Conservation (phyloP, 2,329 filamentous ascomycete species). For the Knufia fluminis region DNA sequence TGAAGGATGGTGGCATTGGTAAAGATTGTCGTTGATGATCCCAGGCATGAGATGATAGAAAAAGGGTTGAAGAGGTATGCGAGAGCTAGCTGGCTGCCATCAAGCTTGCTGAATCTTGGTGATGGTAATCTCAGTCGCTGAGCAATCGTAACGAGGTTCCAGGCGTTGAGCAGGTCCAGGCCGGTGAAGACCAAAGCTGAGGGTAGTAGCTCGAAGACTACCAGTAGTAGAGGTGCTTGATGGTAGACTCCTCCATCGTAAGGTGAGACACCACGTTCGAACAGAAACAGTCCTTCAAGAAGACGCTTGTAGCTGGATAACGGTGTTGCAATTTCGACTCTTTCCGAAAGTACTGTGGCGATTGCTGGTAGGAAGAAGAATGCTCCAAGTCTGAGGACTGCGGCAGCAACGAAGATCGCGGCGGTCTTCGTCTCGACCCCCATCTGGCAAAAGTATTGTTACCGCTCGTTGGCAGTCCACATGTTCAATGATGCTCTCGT, state of each 20-base stretch:
- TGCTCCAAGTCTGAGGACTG: constrained; percentile 67
- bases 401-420: constrained; percentile 65
- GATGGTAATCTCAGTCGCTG: constrained; percentile 16
- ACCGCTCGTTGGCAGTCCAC: constrained; percentile 10
- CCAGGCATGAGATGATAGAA: constrained; percentile 82
- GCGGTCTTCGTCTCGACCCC: constrained; percentile 50
- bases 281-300: constrained; percentile 92
- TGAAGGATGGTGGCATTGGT: constrained; percentile 80
- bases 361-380: constrained; percentile 74
- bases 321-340: constrained; percentile 93
- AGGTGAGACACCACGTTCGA: constrained; percentile 90
- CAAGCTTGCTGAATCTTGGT: constrained; percentile 17
- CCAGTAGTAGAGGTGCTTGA: constrained; percentile 81
- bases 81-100: constrained; percentile 16
- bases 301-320: constrained; percentile 98
- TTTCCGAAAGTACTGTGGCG: constrained; percentile 73
- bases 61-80: constrained; percentile 94
- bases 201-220: constrained; percentile 82
- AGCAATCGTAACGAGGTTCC: constrained; percentile 69
- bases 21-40: constrained; percentile 79
- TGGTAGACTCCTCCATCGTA: constrained; percentile 86
- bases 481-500: too few species aligned
- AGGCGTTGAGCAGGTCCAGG: constrained; percentile 72
- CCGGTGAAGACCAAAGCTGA: constrained; percentile 72
- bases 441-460: constrained; percentile 31